Base-by-base conservation (phyloP, 257 asterid genomes). In the Forsythia viridissima region DNA sequence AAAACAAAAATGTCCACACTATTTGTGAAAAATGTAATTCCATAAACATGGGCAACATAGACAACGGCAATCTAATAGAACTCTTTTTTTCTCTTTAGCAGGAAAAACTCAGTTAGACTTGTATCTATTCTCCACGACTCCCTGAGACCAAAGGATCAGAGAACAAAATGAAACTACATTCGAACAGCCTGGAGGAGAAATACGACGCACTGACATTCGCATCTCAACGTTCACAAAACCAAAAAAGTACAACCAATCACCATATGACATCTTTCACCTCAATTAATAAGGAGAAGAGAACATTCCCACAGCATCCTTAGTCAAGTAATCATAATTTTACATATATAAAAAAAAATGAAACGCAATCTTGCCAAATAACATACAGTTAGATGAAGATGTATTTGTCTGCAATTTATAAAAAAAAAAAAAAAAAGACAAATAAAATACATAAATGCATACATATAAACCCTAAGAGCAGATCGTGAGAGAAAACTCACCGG, bases 401-500 rank as follows among this genome's bases (percentile, higher is more conserved):
- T 52, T 4, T 38, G n/a, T 48, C 37, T 1, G 66, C 75, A 65
- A 11, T 36, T 61, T 44, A 8, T 4, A 40, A 40, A 40, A 40
- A 40, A 8, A 40, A 40, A 40, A 40, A 40, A 40, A 40, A 40
- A 39, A 39, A 39, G 5, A 39, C 6, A 39, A 39, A 51, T 7
- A 80, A 44, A 3, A 70, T 42, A 24, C 46, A 20, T 43, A 11
- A 13, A 20, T 34, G 41, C 2, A 1, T 20, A 30, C 6, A 55
- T 6, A 7, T 41, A 66, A 30, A 80, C 78, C 79, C 39, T 74
- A 7, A 46, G 38, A 70, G 11, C 20, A 21, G 55, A 44, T 42
- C 46, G 8, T 57, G 37, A 61, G 37, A 18, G 11, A 65, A 73
- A 55, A 13, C 9, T 70, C 42, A 81, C 85, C 81, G 59, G 80